Base-by-base conservation (phyloP, 495 filamentous ascomycete species). In the Aspergillus baeticus region DNA sequence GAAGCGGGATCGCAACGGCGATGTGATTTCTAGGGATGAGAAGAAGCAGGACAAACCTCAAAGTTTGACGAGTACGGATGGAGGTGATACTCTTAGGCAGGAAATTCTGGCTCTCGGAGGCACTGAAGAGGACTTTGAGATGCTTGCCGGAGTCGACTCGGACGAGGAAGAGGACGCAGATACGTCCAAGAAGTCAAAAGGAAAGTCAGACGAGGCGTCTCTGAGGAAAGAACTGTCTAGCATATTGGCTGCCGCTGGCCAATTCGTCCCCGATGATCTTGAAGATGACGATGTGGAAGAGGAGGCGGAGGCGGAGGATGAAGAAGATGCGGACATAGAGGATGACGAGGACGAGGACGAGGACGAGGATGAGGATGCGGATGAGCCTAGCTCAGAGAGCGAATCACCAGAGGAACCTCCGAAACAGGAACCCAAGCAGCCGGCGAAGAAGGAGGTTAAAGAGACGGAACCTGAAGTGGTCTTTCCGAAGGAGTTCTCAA, bases 41-140 rank as follows among this genome's bases (percentile, higher is more conserved):
- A 63, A 71, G 55, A 67, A 69, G 51, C 60, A 52, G 35, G 33
- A 29, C 26, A 70, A 63, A 49, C 56, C 52, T 29, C 68, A 66
- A 58, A 58, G 58, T 43, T 57, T 50, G 15, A 44, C 59, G 3
- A 52, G 59, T n/a, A 61, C 60, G 15, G 46, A 59, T 10, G 60
- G 63, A 23, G 66, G 75, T 46, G 69, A 73, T 61, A 61, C 65
- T 26, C 70, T 89, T 33, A 77, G 89, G 29, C 81, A 86, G 58
- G 90, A 92, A 61, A 90, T 95, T 59, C 66, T 84, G 51, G 86
- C 84, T 18, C 77, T 95, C 36, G 90, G 90, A 17, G 90, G 90
- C 20, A 87, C 87, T 23, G 81, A 90, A 65, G 87, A 89, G 22
- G 89, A 92, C 64, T 68, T 87, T 37, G 81, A 87, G 42, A 71